Conservation (phyloP, 306 rosid species). For the Cyamopsis tetragonoloba region DNA sequence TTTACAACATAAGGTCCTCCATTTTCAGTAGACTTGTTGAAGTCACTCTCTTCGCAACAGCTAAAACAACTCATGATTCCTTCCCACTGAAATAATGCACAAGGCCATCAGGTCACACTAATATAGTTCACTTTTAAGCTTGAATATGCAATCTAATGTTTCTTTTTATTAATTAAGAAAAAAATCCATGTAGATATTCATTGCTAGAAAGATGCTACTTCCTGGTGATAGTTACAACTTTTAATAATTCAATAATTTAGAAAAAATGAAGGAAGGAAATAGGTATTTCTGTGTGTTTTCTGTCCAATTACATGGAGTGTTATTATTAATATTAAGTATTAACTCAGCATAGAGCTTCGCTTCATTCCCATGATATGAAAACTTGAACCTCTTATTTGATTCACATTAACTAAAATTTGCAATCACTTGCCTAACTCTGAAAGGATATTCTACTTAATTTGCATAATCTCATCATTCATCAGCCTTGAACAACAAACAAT, state of each 20-base stretch:
- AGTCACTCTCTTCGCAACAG: conserved; percentile 72
- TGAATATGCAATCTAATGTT: not conserved
- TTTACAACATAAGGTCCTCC: conserved; percentile 59
- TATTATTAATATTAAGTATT: not conserved
- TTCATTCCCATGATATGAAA: not conserved
- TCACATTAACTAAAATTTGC: not conserved
- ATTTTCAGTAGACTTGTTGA: conserved; percentile 50
- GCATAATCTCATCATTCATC: conserved; percentile 13
- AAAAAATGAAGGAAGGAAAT: conserved; percentile 5
- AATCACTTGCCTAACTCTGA: not conserved
- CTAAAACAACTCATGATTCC: conserved; percentile 74
- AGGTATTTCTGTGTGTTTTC: not conserved
- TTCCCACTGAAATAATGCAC: conserved; percentile 16
- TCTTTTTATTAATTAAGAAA: not conserved
- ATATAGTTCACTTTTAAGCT: not conserved
- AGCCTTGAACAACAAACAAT: not conserved
- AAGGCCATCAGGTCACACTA: conserved; percentile 16
- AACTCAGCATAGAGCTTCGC: not conserved
- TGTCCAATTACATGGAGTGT: not conserved
- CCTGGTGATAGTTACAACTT: not conserved
- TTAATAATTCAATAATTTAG: conserved; percentile 1
- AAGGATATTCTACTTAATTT: not conserved
- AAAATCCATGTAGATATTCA: not conserved
- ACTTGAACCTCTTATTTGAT: conserved; percentile 5
- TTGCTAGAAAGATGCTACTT: not conserved